Base-by-base conservation (phyloP, 73 alveolate genomes). In the Tetrahymena elliotti region DNA sequence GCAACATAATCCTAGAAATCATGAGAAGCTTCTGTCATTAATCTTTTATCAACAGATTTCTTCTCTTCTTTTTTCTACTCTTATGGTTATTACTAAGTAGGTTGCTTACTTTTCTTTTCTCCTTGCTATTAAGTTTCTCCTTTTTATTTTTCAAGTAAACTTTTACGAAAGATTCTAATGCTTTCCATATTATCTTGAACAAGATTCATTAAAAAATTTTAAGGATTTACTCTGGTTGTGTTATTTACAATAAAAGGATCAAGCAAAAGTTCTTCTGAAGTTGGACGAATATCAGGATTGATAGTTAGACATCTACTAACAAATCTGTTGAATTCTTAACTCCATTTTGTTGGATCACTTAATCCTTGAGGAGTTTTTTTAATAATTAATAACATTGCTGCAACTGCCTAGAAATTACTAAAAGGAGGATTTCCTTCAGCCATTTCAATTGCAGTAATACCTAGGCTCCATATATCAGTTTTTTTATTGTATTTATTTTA, bases 341-440 rank as follows among this genome's bases (percentile, higher is more conserved):
- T 94, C 99, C 99, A 99, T 96, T 95, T 95, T 15, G 94, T 95
- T 6, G 99, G 99, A 47, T 98, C 98, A 82, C 99, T 96, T 93
- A 98, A 93, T 15, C 98, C 97, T 41, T 96, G 93, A 38, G 99
- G 99, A 33, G 99, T 99, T 38, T 98, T 97, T 84, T 97, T 96
- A 93, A 95, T 96, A 38, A 99, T 99, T 38, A 96, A 96, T 93
- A 98, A 95, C 99, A 99, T 98, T 18, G 99, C 99, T 93, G 98
- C 93, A 83, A 98, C 94, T 36, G 99, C 98, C 40, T 98, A 96
- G 24, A 99, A 97, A 93, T 98, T 98, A 34, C 99, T 92, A 95
- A 98, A 98, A 27, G 99, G 99, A 24, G 99, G 99, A 54, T 99
- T 99, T n/a, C 99, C 99, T 93, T 99, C 99, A 34, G 99, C 99